phyloP scores from a whole-genome alignment of 164 flowering plant genomes.

The Warburgia ugandensis region DNA sequence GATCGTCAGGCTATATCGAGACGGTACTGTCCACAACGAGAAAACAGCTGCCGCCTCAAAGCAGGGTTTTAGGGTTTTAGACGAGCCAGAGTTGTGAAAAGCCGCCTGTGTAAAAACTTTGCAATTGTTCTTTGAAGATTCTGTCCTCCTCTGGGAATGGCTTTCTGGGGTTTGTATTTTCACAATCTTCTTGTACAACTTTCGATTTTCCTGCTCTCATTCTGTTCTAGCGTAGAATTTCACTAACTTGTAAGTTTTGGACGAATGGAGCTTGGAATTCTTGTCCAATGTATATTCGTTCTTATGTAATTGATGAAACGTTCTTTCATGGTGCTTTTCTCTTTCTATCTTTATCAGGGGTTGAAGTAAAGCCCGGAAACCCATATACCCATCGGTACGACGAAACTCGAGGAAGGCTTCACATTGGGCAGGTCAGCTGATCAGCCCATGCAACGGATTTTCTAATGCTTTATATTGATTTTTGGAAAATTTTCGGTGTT shows the following conservation, averaged over 20 bases:
- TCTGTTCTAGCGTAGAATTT: neutral
- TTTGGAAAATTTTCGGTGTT: neutral
- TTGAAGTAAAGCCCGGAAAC: constrained; percentile 71
- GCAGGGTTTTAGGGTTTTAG: too few species aligned
- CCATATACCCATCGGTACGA: constrained; percentile 39
- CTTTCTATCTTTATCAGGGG: constrained; percentile 33
- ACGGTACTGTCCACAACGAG: too few species aligned
- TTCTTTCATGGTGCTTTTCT: neutral
- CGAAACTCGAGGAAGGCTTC: constrained; percentile 43
- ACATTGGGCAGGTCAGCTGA: constrained; percentile 55
- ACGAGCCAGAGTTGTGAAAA: too few species aligned
- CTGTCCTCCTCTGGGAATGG: neutral
- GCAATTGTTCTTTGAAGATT: too few species aligned
- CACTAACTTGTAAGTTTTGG: too few species aligned
- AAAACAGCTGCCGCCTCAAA: too few species aligned
- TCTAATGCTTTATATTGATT: neutral
- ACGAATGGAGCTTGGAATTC: neutral
- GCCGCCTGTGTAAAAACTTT: too few species aligned
- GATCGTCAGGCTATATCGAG: too few species aligned
- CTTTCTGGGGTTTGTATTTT: constrained; percentile 4
- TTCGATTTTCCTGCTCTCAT: neutral
- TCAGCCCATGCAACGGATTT: neutral
- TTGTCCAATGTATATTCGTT: neutral
- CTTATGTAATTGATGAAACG: neutral
- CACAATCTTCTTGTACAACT: neutral